Base-by-base conservation (phyloP, 768 basidiomycete genomes). In the Lepiota brunneoincarnata region DNA sequence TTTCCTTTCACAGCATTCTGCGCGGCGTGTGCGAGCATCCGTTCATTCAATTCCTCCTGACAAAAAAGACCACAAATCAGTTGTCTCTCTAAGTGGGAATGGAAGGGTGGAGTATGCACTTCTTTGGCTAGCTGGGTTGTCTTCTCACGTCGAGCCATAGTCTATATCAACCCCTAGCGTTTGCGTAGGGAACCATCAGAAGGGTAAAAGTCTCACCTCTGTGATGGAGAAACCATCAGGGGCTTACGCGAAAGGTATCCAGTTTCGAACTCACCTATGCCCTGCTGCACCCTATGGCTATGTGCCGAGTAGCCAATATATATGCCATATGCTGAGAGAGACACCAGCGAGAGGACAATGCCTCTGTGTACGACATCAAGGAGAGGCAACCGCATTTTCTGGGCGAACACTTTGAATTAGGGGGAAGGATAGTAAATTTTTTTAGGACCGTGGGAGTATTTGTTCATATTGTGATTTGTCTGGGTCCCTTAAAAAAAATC, bases 311-410 rank as follows among this genome's bases (percentile, higher is more conserved):
- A 72, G 18, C 81, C 79, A 63, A 80, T 74, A 21, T 69, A 75
- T n/a, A 82, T 64, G 4, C 80, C 81, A 67, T 76, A 82, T 2
- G 74, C 74, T 26, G 78, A 74, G 7, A 84, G 61, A 0, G 76
- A 81, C 3, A 77, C 74, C 6, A 83, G 72, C 15, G 79, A 74
- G 57, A 76, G 76, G 15, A 83, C 77, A n/a, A 83, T 65, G 3
- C 76, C 75, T 61, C 83, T 70, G 49, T 87, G 84, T 1, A 81
- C 59, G 43, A 77, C 66, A 62, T 83, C 81, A 50, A 74, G 56
- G 14, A 79, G 41, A 17, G 52, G 50, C 36, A 61, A 49, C 49
- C 31, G 31, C 31, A 31, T 31, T 31, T 31, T 31, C 7, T 31
- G 31, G 11, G 31, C 31, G 7, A 9, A 31, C 31, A 9, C 31